A percentile compares a stretch with the other conserved stretches of the same genome.
phyloP scores from a whole-genome alignment of 73 alveolate genomes.

The Tetrahymena thermophila region DNA sequence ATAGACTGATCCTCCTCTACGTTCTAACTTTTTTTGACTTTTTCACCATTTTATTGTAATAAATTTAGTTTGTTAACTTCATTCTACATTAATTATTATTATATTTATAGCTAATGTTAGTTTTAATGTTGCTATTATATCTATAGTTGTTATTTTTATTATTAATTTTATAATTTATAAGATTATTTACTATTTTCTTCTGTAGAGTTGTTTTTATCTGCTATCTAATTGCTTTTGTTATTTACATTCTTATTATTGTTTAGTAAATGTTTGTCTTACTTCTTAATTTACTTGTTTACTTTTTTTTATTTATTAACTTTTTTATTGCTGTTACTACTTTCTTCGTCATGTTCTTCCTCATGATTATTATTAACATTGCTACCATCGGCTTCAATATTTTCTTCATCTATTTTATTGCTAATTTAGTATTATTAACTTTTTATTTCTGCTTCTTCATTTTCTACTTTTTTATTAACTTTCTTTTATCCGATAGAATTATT shows the following conservation, averaged over 20 bases:
- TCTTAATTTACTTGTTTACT: background rate
- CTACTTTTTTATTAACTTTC: background rate
- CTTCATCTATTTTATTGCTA: background rate
- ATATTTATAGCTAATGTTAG: background rate
- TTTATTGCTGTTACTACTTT: background rate
- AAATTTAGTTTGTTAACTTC: background rate
- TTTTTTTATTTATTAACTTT: background rate
- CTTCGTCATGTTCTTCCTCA: background rate
- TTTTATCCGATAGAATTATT: background rate
- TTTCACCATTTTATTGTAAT: background rate
- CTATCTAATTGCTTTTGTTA: background rate
- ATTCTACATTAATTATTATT: background rate
- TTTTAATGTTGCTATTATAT: background rate
- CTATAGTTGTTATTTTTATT: background rate
- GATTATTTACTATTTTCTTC: background rate
- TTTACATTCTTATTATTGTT: background rate
- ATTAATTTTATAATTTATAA: too few relatives aligned
- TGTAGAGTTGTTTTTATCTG: background rate
- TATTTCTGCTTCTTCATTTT: background rate
- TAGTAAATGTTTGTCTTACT: background rate
- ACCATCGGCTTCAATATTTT: background rate
- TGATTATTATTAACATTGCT: background rate
- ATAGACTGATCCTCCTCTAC: background rate
- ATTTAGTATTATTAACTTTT: background rate
- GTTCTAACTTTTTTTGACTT: background rate